Conservation (phyloP, 257 asterid species). For the Coffea eugenioides region DNA sequence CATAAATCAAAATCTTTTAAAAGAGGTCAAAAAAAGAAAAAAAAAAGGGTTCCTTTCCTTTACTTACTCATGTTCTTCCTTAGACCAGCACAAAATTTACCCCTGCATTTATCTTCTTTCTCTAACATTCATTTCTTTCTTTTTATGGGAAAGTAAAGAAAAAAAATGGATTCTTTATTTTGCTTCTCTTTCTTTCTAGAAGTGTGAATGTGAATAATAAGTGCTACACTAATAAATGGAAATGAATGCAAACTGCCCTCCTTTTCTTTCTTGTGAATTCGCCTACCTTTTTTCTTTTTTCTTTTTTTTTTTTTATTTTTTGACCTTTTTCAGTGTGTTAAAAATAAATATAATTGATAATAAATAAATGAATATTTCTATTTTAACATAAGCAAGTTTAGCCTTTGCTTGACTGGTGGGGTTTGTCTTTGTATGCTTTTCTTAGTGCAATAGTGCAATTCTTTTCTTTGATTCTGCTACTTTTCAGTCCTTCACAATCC, state of each 20-base stretch:
- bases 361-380: neutral
- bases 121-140: neutral
- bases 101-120: neutral
- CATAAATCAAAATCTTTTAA: neutral
- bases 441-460: constrained; percentile 10
- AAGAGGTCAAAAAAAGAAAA: neutral
- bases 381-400: constrained; percentile 13
- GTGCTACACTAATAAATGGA: neutral
- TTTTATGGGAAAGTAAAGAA: neutral
- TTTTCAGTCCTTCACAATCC: constrained; percentile 22
- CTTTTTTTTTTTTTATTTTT: neutral
- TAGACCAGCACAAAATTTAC: neutral
- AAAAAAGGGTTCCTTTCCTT: neutral
- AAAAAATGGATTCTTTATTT: neutral
- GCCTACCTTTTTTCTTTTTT: neutral
- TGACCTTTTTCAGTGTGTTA: neutral
- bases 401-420: constrained; percentile 44
- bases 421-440: constrained; percentile 20
- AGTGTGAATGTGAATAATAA: neutral
- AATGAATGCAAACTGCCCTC: constrained; percentile 2
- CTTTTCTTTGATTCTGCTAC: constrained; percentile 32
- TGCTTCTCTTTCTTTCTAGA: constrained; percentile 7
- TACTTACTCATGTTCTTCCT: neutral
- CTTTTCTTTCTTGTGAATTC: neutral
- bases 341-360: neutral